Conservation (phyloP, 768 basidiomycete genomes). For the Tricholoma bakamatsutake region DNA sequence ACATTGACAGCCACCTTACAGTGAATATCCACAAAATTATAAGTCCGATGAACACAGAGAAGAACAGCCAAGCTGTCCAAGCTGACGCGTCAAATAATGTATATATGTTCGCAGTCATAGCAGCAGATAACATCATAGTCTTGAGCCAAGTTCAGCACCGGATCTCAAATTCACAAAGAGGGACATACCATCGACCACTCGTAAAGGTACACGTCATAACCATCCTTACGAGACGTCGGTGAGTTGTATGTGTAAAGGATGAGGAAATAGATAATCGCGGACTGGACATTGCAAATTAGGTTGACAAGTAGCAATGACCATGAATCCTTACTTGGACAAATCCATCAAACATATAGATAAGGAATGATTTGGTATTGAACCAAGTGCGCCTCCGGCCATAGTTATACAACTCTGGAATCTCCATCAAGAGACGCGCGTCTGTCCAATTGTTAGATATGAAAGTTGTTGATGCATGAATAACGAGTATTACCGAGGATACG, state of each 20-base stretch:
- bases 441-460: constrained; percentile 1
- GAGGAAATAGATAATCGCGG: constrained; percentile 84
- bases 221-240: constrained; percentile 71
- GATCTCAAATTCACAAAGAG: background rate
- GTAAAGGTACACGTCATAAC: constrained; percentile 63
- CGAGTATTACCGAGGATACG: constrained; percentile 65
- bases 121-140: constrained; percentile 81
- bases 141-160: constrained; percentile 18
- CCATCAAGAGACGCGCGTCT: constrained; percentile 86
- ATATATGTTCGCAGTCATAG: constrained; percentile 73
- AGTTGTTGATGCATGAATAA: background rate
- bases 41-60: constrained; percentile 75
- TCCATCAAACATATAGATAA: constrained; percentile 15
- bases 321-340: constrained; percentile 16
- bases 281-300: constrained; percentile 38
- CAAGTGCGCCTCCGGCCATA: constrained; percentile 75
- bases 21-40: constrained; percentile 75
- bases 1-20: constrained; percentile 33
- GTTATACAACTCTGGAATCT: constrained; percentile 84
- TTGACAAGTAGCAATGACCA: background rate
- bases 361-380: constrained; percentile 72
- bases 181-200: constrained; percentile 82
- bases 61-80: constrained; percentile 90
- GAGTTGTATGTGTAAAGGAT: constrained; percentile 71
- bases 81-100: constrained; percentile 82